Percentiles rank a stretch among this genome's conserved stretches.
These are phyloP conservation scores for Citrus maxima DNA, from an alignment of 345 rosid genomes.

Conservation along the genomic window DNA sequence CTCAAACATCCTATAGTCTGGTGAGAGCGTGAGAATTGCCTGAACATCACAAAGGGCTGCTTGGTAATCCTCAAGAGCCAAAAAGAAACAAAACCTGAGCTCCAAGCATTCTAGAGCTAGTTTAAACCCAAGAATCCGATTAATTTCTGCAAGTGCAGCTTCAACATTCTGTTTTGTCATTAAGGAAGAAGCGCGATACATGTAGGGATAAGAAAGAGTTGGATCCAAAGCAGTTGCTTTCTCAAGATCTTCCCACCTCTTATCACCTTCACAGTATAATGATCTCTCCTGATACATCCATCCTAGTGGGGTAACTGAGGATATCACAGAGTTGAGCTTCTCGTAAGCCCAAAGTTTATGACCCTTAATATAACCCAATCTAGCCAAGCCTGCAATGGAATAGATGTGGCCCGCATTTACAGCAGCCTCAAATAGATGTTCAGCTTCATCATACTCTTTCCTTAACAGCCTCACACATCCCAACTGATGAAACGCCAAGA, in stretches of 20 bases:
- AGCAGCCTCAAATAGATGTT: constrained; percentile 65
- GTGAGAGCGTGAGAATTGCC: constrained; percentile 85
- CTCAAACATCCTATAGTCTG: constrained; percentile 85
- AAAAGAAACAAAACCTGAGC: constrained; percentile 90
- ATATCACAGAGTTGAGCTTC: constrained; percentile 72
- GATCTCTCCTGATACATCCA: constrained; percentile 99
- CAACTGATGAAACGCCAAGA: constrained; percentile 85
- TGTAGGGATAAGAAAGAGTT: constrained; percentile 91
- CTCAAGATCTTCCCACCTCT: constrained; percentile 78
- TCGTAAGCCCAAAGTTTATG: constrained; percentile 63
- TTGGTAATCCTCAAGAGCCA: constrained; percentile 79
- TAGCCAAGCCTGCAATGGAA: constrained; percentile 86
- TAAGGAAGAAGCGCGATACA: constrained; percentile 78
- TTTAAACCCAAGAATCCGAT: constrained; percentile 85
- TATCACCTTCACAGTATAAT: constrained; percentile 71
- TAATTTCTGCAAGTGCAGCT: constrained; percentile 86
- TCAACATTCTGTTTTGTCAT: constrained; percentile 76
- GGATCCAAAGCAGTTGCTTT: constrained; percentile 89
- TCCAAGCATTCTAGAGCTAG: constrained; percentile 93
- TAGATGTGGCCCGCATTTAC: constrained; percentile 68
- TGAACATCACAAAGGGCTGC: constrained; percentile 94
- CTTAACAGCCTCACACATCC: constrained; percentile 83
- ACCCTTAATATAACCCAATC: constrained; percentile 64
- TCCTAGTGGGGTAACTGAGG: constrained; percentile 64
- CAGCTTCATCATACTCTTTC: constrained; percentile 82